Evolutionary conservation across 2,329 filamentous ascomycete genomes (phyloP).

Genomic region (Grosmannia clavigera): DNA sequence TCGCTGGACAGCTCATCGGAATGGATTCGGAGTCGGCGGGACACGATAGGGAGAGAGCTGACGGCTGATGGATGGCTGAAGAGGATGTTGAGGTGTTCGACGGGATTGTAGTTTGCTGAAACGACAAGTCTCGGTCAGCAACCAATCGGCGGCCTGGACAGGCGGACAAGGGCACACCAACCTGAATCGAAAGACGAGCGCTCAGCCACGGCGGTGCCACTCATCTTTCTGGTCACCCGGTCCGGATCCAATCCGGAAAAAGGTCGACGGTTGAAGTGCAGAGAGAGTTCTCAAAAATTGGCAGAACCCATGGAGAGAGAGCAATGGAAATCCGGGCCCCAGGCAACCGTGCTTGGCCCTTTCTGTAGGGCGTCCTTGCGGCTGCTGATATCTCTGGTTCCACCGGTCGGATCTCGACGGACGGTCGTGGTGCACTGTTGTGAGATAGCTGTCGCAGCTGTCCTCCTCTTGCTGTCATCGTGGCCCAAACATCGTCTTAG

Average conservation of each 20-base stretch:
- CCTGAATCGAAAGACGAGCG: slow-evolving; percentile 13
- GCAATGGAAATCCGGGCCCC: not conserved
- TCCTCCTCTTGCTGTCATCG: no score
- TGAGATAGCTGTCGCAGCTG: no score
- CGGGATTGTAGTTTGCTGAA: slow-evolving; percentile 42
- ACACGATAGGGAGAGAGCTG: slow-evolving; percentile 61
- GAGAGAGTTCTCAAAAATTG: no score
- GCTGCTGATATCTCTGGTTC: not conserved
- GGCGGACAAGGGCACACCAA: not conserved
- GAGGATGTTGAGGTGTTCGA: slow-evolving; percentile 83
- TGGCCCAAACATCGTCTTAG: no score
- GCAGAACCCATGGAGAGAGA: not conserved
- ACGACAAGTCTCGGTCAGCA: not conserved
- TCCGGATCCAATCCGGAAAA: not conserved
- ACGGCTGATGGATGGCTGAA: slow-evolving; percentile 85
- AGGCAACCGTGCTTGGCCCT: no score
- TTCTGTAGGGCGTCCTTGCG: no score
- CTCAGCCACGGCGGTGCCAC: slow-evolving; percentile 5
- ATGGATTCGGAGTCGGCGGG: slow-evolving; percentile 58
- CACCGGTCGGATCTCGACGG: not conserved
- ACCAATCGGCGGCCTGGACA: not conserved
- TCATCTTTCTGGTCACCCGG: slow-evolving; percentile 6
- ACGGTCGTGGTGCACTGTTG: no score
- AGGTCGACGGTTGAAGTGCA: no score
- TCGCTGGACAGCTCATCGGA: slow-evolving; percentile 73